A percentile compares a stretch with the other conserved stretches of the same genome.
These are phyloP conservation scores for Phytophthora boehmeriae DNA, from an alignment of 352 stramenopile species.

Conservation along the genomic window DNA sequence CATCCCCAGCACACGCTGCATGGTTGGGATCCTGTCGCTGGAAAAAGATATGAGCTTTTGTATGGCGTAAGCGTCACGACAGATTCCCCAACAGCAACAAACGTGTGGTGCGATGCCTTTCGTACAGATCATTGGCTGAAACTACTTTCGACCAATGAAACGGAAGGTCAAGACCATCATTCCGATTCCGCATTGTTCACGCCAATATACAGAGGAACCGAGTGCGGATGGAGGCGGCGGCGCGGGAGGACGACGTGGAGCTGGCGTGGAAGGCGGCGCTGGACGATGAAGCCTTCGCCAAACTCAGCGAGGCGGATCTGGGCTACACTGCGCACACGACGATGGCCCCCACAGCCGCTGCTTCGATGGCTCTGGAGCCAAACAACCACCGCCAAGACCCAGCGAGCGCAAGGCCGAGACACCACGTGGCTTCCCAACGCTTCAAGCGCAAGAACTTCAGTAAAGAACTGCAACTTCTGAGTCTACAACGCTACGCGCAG, in stretches of 20 bases:
- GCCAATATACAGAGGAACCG: neutral
- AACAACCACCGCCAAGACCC: conserved; percentile 17
- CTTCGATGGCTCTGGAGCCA: conserved; percentile 16
- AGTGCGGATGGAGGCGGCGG: conserved; percentile 11
- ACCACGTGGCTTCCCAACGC: conserved; percentile 16
- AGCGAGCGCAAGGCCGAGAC: conserved; percentile 2
- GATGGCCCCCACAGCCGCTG: neutral
- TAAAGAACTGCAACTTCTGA: conserved; percentile 66
- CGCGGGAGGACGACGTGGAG: conserved; percentile 46
- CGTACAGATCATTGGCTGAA: conserved; percentile 31
- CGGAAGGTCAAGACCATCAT: conserved; percentile 32
- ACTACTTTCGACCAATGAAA: conserved; percentile 32
- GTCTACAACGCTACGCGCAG: conserved; percentile 62
- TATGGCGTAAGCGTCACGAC: conserved; percentile 1
- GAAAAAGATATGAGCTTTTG: conserved; percentile 1
- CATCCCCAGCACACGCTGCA: conserved; percentile 57
- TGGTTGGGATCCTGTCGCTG: conserved; percentile 3
- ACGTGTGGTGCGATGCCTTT: conserved; percentile 33
- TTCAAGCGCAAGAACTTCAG: conserved; percentile 78
- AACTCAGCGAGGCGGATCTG: conserved; percentile 43
- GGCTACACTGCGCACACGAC: conserved; percentile 17
- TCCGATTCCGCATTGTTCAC: conserved; percentile 21
- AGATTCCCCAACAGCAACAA: no score
- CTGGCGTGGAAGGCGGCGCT: conserved; percentile 55
- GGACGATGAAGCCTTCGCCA: conserved; percentile 51